phyloP scores from a whole-genome alignment of 805 yeast species.

The Pichia thaimueangensis region DNA sequence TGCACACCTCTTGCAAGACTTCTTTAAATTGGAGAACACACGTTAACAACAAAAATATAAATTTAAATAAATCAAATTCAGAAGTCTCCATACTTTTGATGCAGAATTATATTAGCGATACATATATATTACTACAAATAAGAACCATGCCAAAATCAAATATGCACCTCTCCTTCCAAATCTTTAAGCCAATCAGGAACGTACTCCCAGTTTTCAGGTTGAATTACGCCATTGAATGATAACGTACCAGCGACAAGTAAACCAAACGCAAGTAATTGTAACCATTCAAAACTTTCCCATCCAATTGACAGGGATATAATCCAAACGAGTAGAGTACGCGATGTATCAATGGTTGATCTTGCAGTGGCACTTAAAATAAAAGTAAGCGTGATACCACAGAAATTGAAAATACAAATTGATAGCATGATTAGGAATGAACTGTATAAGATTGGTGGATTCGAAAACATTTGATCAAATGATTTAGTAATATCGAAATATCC shows the following conservation, averaged over 20 bases:
- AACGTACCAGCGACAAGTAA: slow-evolving; percentile 66
- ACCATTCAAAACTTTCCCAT: slow-evolving; percentile 63
- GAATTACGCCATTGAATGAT: slow-evolving; percentile 62
- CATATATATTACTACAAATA: too few species aligned
- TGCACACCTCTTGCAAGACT: too few species aligned
- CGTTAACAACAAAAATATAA: too few species aligned
- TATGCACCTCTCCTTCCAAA: slow-evolving; percentile 11
- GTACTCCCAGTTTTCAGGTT: slow-evolving; percentile 41
- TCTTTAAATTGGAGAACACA: too few species aligned
- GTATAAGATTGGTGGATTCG: slow-evolving; percentile 36
- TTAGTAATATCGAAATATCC: slow-evolving; percentile 53
- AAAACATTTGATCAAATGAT: slow-evolving; percentile 43
- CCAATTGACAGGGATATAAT: slow-evolving; percentile 59
- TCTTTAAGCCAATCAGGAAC: slow-evolving; percentile 42
- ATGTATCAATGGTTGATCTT: slow-evolving; percentile 72
- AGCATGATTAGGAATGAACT: slow-evolving; percentile 62
- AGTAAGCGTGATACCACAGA: slow-evolving; percentile 66
- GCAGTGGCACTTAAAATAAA: slow-evolving; percentile 64
- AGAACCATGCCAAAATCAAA: too few species aligned
- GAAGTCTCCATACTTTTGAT: too few species aligned
- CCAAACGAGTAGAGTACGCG: slow-evolving; percentile 74
- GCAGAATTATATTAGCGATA: too few species aligned
- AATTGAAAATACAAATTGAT: slow-evolving; percentile 66
- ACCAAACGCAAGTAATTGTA: slow-evolving; percentile 60
- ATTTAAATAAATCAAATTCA: too few species aligned